Evolutionary conservation across 2,329 filamentous ascomycete genomes (phyloP).

Genomic region (Scopulariopsis brevicaulis): DNA sequence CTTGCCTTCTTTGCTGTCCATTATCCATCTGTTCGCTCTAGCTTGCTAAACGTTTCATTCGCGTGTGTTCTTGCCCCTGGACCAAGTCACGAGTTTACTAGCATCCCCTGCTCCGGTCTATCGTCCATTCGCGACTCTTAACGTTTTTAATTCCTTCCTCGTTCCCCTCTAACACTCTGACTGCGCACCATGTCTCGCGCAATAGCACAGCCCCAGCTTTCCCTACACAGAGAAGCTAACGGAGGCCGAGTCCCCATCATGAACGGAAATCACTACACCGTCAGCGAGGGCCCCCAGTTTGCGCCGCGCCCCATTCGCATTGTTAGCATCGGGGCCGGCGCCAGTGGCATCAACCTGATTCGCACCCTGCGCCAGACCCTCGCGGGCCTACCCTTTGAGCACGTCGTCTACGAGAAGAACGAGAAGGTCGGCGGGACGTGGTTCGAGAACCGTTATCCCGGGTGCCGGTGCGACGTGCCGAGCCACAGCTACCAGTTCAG

Average conservation of each 20-base stretch:
- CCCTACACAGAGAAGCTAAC: slow-evolving; percentile 4
- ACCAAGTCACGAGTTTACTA: not conserved
- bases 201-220: not conserved
- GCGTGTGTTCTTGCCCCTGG: not conserved
- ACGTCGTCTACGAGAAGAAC: slow-evolving; percentile 45
- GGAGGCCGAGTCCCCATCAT: not conserved
- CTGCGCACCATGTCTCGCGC: not conserved
- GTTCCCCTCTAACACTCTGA: not conserved
- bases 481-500: slow-evolving; percentile 53
- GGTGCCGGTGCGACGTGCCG: slow-evolving; percentile 44
- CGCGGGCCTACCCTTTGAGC: slow-evolving; percentile 24
- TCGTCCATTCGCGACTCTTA: not conserved
- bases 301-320: slow-evolving; percentile 11
- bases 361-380: slow-evolving; percentile 30
- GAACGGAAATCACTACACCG: not conserved
- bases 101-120: not conserved
- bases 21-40: not conserved
- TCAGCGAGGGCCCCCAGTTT: slow-evolving; percentile 5
- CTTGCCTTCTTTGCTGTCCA: not conserved
- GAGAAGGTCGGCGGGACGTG: slow-evolving; percentile 43
- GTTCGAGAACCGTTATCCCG: slow-evolving; percentile 48
- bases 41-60: not conserved
- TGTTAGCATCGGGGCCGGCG: slow-evolving; percentile 17
- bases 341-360: slow-evolving; percentile 18
- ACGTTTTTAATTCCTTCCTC: not conserved